Percentiles rank a stretch among this genome's conserved stretches.
These are phyloP conservation scores for Vigna angularis DNA, from an alignment of 306 rosid genomes.

Conservation along the genomic window DNA sequence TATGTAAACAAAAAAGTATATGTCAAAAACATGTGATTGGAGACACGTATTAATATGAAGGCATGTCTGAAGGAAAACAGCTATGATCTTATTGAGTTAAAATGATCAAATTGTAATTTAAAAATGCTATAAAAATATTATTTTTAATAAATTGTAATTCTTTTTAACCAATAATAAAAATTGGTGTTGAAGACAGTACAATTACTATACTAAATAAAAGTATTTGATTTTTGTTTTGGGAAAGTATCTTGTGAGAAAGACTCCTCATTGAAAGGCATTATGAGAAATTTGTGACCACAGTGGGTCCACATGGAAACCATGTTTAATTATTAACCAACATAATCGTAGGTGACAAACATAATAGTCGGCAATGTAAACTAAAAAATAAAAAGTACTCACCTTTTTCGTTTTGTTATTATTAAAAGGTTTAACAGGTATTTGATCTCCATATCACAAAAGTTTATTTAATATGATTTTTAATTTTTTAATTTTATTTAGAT, in stretches of 20 bases:
- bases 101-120: background rate
- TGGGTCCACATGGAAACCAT: background rate
- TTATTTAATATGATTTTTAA: too few species aligned
- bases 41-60: background rate
- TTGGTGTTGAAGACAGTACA: background rate
- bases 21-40: background rate
- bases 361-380: slow-evolving; percentile 17
- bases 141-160: background rate
- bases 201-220: background rate
- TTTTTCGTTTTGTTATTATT: too few species aligned
- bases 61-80: background rate
- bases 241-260: background rate
- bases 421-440: too few species aligned
- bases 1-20: background rate
- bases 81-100: background rate
- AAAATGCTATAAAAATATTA: background rate
- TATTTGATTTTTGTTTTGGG: background rate
- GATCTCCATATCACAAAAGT: too few species aligned
- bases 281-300: background rate
- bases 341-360: background rate
- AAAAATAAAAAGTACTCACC: background rate
- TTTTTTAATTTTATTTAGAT: too few species aligned
- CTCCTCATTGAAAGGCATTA: background rate
- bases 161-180: background rate
- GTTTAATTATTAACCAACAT: background rate